Conservation (phyloP, 1,284 basidiomycete genomes). For the Schizophyllum amplum region DNA sequence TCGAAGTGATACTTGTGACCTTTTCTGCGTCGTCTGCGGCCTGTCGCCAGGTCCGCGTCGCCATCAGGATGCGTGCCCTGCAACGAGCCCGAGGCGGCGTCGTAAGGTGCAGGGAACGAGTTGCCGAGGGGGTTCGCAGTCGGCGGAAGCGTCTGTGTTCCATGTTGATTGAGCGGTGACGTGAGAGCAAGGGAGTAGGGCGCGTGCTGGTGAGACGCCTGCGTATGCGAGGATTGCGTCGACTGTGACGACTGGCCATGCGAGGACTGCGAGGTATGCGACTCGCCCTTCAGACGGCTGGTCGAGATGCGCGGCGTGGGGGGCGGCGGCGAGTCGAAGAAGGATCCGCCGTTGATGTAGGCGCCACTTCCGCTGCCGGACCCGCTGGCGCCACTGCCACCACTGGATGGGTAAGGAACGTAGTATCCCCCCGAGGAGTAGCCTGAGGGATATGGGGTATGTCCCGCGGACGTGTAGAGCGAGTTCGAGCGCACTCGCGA, state of each 20-base stretch:
- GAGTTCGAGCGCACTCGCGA: not conserved
- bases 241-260: not conserved
- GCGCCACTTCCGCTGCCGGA: not conserved
- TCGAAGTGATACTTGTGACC: conserved; percentile 53
- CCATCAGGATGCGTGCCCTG: not conserved
- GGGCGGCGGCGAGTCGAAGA: not conserved
- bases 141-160: not conserved
- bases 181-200: not conserved
- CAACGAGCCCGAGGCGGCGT: not conserved
- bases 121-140: not conserved
- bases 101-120: not conserved
- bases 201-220: not conserved
- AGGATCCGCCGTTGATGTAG: not conserved
- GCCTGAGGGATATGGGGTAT: not conserved
- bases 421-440: not conserved
- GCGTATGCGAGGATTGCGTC: not conserved
- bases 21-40: not conserved
- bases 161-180: not conserved
- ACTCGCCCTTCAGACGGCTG: not conserved
- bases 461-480: not conserved
- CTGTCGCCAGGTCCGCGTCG: not conserved
- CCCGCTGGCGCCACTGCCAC: not conserved
- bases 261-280: not conserved
- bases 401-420: not conserved
- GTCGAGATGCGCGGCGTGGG: not conserved